Conservation (phyloP, 225 moss, liverwort and hornwort genomes). For the Sphagnum tenellum region DNA sequence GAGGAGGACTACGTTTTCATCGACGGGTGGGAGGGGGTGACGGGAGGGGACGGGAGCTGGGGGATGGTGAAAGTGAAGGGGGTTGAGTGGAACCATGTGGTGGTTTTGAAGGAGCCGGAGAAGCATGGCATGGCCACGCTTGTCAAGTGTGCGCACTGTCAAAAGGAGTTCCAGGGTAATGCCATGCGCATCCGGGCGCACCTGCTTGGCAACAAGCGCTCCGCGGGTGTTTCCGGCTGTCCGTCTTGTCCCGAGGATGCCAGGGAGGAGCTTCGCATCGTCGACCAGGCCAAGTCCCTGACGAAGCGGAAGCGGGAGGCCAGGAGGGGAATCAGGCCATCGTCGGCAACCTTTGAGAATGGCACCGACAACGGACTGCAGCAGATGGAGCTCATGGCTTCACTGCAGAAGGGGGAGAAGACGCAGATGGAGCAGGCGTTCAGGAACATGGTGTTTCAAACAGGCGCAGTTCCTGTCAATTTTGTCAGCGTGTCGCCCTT, state of each 20-base stretch:
- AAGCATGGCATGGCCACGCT: conserved; percentile 59
- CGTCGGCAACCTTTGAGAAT: conserved; percentile 34
- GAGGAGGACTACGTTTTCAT: too few species aligned
- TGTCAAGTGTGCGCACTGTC: conserved; percentile 43
- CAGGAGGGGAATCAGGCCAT: not conserved
- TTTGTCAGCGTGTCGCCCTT: conserved; percentile 48
- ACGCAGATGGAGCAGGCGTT: conserved; percentile 43
- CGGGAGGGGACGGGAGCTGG: too few species aligned
- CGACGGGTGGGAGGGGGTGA: too few species aligned
- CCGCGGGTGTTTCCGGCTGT: conserved; percentile 50
- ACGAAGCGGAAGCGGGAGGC: conserved; percentile 50
- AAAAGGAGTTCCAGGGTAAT: conserved; percentile 60
- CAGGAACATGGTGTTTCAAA: conserved; percentile 51
- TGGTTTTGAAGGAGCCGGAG: conserved; percentile 56
- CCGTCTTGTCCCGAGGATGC: conserved; percentile 49
- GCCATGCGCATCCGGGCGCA: conserved; percentile 60
- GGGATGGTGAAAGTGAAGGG: conserved; percentile 62
- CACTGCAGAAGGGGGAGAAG: conserved; percentile 51
- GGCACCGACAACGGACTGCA: conserved; percentile 41
- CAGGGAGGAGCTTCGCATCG: conserved; percentile 43
- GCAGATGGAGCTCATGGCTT: conserved; percentile 39
- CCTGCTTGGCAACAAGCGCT: conserved; percentile 55
- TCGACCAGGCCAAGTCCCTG: conserved; percentile 43
- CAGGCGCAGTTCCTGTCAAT: conserved; percentile 50
- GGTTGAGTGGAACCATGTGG: conserved; percentile 49